Evolutionary conservation across 2,329 filamentous ascomycete species (phyloP).

Genomic region (Beauveria sp.): DNA sequence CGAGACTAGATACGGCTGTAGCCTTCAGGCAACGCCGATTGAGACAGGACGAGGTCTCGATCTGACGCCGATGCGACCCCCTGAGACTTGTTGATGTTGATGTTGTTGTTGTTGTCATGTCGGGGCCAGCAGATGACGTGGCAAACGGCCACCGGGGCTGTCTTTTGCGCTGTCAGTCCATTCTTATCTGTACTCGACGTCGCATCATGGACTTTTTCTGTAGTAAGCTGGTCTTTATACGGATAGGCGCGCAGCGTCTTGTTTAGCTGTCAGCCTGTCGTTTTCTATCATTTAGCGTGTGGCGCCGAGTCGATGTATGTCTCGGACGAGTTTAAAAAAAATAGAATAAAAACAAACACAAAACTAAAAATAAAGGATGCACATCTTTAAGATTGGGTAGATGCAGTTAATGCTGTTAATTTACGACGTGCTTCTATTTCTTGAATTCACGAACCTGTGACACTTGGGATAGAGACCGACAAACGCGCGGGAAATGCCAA

Average conservation of each 20-base stretch:
- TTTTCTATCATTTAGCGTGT: neutral
- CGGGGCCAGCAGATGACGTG: neutral
- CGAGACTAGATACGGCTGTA: too few species aligned
- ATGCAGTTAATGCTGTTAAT: neutral
- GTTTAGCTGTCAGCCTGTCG: neutral
- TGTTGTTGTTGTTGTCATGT: too few species aligned
- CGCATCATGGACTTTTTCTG: neutral
- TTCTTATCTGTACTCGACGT: neutral
- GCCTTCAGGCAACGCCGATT: neutral
- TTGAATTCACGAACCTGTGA: neutral
- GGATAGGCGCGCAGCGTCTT: neutral
- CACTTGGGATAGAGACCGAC: too few species aligned
- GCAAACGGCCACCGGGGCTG: neutral
- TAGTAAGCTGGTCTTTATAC: too few species aligned
- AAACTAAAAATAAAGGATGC: neutral
- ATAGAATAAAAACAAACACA: neutral
- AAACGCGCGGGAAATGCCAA: too few species aligned
- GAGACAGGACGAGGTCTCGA: neutral
- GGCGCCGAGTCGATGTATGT: constrained; percentile 6
- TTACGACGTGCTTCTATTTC: neutral
- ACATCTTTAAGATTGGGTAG: neutral
- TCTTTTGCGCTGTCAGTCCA: neutral
- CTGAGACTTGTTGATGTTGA: neutral
- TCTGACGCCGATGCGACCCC: neutral
- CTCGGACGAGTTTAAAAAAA: neutral